phyloP scores from a whole-genome alignment of 192 early-diverging fungal genomes.

The Coemansia sp. region DNA sequence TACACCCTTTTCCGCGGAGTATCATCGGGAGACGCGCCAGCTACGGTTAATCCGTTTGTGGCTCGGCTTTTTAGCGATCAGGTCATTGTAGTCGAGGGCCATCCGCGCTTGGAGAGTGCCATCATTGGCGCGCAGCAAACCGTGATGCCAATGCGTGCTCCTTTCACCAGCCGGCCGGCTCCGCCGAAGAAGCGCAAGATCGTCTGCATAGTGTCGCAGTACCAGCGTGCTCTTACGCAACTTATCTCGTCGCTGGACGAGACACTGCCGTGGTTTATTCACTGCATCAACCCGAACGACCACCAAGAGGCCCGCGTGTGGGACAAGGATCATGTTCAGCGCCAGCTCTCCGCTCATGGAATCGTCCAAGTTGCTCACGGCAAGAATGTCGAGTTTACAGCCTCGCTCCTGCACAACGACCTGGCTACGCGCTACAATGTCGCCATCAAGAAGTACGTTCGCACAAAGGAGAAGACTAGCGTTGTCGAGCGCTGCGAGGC shows the following conservation, averaged over 20 bases:
- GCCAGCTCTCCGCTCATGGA: conserved; percentile 72
- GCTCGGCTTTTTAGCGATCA: conserved; percentile 73
- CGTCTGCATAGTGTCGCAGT: conserved; percentile 61
- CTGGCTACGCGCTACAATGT: conserved; percentile 73
- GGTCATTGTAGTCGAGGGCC: conserved; percentile 72
- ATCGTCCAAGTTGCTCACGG: conserved; percentile 66
- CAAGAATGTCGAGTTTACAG: conserved; percentile 72
- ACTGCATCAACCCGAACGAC: conserved; percentile 76
- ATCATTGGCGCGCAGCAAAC: conserved; percentile 80
- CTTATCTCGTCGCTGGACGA: conserved; percentile 71
- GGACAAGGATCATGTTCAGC: conserved; percentile 67
- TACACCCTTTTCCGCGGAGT: conserved; percentile 81
- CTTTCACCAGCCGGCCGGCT: conserved; percentile 40
- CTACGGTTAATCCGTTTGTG: conserved; percentile 72
- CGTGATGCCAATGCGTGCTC: conserved; percentile 66
- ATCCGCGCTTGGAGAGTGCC: conserved; percentile 76
- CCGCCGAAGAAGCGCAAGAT: conserved; percentile 56
- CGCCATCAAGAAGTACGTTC: conserved; percentile 56
- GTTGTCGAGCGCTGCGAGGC: conserved; percentile 50
- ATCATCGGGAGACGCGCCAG: conserved; percentile 33
- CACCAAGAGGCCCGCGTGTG: conserved; percentile 55
- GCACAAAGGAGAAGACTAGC: conserved; percentile 51
- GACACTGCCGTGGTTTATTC: conserved; percentile 77
- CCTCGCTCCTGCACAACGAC: conserved; percentile 72
- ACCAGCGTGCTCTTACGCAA: conserved; percentile 69